Conservation (phyloP, 176 grass and related monocot species). For the Olyra latifolia region DNA sequence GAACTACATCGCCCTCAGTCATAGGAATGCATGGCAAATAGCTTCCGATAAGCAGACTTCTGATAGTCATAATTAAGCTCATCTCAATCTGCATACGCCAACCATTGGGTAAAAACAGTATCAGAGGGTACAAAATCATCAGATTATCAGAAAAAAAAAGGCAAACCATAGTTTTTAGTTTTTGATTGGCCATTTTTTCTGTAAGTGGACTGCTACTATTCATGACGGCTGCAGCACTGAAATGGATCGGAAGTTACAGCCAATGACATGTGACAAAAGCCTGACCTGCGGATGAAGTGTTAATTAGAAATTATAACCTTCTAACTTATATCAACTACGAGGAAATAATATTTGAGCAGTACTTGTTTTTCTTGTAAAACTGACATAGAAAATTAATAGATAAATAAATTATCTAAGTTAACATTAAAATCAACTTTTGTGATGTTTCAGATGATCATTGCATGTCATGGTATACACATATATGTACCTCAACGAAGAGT, state of each 20-base stretch:
- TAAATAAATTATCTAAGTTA: background rate
- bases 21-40: no score
- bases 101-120: background rate
- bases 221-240: no score
- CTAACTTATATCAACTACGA: background rate
- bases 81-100: no score
- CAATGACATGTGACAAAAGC: background rate
- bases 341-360: background rate
- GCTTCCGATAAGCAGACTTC: no score
- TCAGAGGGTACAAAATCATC: background rate
- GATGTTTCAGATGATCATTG: no score
- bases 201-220: no score
- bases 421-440: no score
- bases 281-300: background rate
- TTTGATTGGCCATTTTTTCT: no score
- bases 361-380: background rate
- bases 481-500: background rate
- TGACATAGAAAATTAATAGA: background rate
- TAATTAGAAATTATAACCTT: background rate
- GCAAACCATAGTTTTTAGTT: background rate
- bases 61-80: no score
- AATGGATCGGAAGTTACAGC: no score
- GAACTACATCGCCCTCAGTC: no score
- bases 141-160: background rate
- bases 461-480: no score